These are phyloP conservation scores for Umbelopsis vinacea DNA, from an alignment of 192 early-diverging fungal species.

Conservation along the genomic window DNA sequence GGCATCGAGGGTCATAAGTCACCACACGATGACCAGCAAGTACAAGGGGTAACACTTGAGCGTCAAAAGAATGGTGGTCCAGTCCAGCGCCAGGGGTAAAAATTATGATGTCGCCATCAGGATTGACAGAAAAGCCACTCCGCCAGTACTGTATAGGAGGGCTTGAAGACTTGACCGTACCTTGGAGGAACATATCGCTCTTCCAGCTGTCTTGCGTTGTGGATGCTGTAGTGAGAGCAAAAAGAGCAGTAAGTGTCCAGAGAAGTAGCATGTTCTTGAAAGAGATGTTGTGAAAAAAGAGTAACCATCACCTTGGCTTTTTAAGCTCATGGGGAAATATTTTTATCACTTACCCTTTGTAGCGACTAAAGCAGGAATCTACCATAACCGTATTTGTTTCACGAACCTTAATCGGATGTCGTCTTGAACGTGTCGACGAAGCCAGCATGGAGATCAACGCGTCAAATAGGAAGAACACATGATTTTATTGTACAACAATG, in stretches of 20 bases:
- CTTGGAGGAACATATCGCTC: neutral
- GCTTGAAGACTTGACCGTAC: neutral
- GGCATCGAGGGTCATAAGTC: slow-evolving; percentile 18
- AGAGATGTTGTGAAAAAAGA: neutral
- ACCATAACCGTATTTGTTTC: neutral
- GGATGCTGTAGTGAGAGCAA: neutral
- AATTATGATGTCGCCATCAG: slow-evolving; percentile 3
- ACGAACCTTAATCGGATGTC: neutral
- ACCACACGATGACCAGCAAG: slow-evolving; percentile 7
- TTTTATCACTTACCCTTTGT: neutral
- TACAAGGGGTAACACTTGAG: neutral
- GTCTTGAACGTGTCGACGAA: neutral
- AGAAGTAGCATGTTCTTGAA: neutral
- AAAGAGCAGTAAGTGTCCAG: neutral
- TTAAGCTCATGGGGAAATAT: neutral
- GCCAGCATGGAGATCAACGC: too few relatives aligned
- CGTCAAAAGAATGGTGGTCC: slow-evolving; percentile 14
- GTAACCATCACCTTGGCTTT: too few relatives aligned
- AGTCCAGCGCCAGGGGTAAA: slow-evolving; percentile 8
- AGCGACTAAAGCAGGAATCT: neutral
- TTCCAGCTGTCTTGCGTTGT: neutral
- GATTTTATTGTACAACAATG: too few relatives aligned
- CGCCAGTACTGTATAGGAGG: slow-evolving; percentile 10
- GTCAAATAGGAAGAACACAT: too few relatives aligned
- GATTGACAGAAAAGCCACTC: neutral